Evolutionary conservation across 495 filamentous ascomycete species (phyloP).

Genomic region (Parmelia sp.): DNA sequence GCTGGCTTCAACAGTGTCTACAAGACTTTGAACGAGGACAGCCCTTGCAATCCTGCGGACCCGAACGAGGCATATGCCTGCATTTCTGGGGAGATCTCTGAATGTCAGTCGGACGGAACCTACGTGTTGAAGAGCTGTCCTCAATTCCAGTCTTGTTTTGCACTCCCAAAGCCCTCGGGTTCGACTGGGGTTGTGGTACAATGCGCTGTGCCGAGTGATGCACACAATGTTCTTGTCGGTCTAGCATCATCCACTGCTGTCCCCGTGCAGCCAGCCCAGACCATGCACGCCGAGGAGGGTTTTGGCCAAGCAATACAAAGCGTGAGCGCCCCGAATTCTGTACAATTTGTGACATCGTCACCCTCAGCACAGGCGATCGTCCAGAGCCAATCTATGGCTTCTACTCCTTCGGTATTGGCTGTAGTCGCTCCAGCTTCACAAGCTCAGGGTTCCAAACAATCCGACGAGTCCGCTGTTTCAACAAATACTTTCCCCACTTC

Average conservation of each 20-base stretch:
- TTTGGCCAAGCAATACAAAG: conserved; percentile 1
- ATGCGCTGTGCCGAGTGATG: conserved; percentile 21
- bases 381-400: background rate
- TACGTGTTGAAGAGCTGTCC: conserved; percentile 24
- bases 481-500: background rate
- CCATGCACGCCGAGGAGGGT: conserved; percentile 6
- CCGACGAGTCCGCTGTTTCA: background rate
- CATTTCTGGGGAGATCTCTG: conserved; percentile 22
- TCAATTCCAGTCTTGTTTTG: conserved; percentile 23
- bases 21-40: conserved; percentile 17
- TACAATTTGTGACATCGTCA: background rate
- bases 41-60: conserved; percentile 20
- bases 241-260: background rate
- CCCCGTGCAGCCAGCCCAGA: conserved; percentile 1
- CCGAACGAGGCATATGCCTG: conserved; percentile 19
- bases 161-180: conserved; percentile 19
- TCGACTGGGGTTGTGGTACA: conserved; percentile 21
- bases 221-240: conserved; percentile 8
- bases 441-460: background rate
- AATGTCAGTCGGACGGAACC: conserved; percentile 21
- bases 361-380: background rate
- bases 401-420: background rate
- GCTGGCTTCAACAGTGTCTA: conserved; percentile 21
- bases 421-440: background rate
- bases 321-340: background rate